Conservation (phyloP, 352 stramenopile species). For the Phytophthora citricola region DNA sequence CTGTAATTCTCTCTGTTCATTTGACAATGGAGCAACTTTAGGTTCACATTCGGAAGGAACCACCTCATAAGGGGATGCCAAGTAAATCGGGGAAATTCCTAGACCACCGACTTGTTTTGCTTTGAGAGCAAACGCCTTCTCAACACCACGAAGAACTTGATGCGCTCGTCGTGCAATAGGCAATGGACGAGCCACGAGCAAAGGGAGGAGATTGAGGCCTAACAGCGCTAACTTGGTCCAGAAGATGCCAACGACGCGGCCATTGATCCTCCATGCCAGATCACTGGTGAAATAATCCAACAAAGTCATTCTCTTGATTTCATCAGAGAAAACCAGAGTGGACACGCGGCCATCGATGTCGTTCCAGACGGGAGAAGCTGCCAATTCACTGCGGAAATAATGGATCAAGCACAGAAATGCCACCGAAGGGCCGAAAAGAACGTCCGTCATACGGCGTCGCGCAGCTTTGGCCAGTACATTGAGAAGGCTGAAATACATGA, state of each 20-base stretch:
- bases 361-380: constrained; percentile 5
- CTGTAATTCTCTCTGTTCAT: not conserved
- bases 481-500: constrained; percentile 35
- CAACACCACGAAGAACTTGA: constrained; percentile 16
- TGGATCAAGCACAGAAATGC: constrained; percentile 10
- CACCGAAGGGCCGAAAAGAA: constrained; percentile 13
- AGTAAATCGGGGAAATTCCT: constrained; percentile 12
- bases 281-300: constrained; percentile 32
- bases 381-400: constrained; percentile 21
- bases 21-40: too few species aligned
- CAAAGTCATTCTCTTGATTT: constrained; percentile 31
- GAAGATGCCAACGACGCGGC: constrained; percentile 32
- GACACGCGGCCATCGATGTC: constrained; percentile 32
- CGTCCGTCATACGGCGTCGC: constrained; percentile 12
- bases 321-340: constrained; percentile 31
- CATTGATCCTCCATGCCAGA: constrained; percentile 40
- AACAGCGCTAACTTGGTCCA: constrained; percentile 39
- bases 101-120: constrained; percentile 36
- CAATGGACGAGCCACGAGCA: constrained; percentile 26
- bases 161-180: constrained; percentile 1
- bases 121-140: constrained; percentile 37
- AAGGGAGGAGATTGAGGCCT: constrained; percentile 31
- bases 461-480: constrained; percentile 26
- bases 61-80: not conserved
- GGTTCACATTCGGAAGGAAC: too few species aligned